Evolutionary conservation across 2,329 filamentous ascomycete genomes (phyloP), one percentile per base, ranked within the genome.

Genomic region (Aureobasidium sp.): DNA sequence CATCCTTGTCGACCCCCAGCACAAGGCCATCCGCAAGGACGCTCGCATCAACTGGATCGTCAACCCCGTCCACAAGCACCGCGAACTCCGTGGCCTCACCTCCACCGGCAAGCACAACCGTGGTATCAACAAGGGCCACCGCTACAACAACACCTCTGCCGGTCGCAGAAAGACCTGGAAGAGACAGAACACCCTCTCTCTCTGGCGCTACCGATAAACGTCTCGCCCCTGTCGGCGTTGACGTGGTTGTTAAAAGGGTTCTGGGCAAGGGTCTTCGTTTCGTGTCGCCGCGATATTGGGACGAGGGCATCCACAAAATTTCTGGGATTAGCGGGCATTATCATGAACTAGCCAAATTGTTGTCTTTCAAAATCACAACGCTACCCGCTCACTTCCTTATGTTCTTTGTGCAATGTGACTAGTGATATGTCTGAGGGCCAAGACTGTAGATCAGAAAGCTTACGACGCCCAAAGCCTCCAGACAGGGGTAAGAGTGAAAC

Each of bases 21-120:
- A 99, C 90, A 97, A 97, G 87, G 94, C 94, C 77, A 99, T 99
- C 86, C 94, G 94, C 81, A 90, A 89, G 77, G 94, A 99, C 80
- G 84, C 94, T 76, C 92, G 94, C 82, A 97, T 99, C 90, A 99
- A 96, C 90, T 99, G 94, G 94, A 99, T 99, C 86, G 91, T 93
- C 83, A 95, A 95, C 84, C 89, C 94, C 73, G 95, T 99, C 75
- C 94, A 99, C 91, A 99, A 99, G 92, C 94, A 97, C 88, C 94
- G 94, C 84, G 94, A 99, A 86, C 82, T 86, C 75, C 92, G 94
- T 80, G 95, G 94, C 76, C 91, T 99, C 73, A 99, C 94, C 73
- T 88, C 93, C 75, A 97, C 93, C 71, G 94, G 94, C 87, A 99
- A 99, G 92, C 95, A 95, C 85, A 96, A 91, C 76, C 91, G 94